These are phyloP conservation scores for Nevesoporus exiguus DNA, from an alignment of 768 basidiomycete genomes.

Conservation along the genomic window DNA sequence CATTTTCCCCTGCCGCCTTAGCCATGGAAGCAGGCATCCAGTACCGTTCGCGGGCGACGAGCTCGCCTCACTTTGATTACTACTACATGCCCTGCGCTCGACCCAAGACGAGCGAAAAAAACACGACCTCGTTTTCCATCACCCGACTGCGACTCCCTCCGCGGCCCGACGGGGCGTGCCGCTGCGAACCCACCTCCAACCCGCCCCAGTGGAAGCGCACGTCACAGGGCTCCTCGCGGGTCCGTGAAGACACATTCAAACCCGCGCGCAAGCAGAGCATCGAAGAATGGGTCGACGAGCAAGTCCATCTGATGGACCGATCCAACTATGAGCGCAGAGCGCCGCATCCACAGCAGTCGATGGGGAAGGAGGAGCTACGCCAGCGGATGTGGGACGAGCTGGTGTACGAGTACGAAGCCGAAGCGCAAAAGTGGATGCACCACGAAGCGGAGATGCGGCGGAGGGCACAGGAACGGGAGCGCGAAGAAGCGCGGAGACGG, in stretches of 20 bases:
- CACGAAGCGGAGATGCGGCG: slow-evolving; percentile 46
- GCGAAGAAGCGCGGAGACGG: slow-evolving; percentile 40
- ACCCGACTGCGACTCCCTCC: slow-evolving; percentile 22
- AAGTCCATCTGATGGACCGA: slow-evolving; percentile 38
- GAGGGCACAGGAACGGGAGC: slow-evolving; percentile 44
- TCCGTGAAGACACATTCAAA: slow-evolving; percentile 46
- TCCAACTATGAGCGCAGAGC: slow-evolving; percentile 26
- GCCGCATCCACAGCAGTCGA: slow-evolving; percentile 10
- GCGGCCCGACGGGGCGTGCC: slow-evolving; percentile 15
- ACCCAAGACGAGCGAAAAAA: slow-evolving; percentile 22
- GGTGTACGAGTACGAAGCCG: slow-evolving; percentile 48
- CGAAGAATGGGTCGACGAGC: slow-evolving; percentile 63
- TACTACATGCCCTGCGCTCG: slow-evolving; percentile 14
- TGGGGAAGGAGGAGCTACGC: slow-evolving; percentile 30
- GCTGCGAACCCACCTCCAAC: slow-evolving; percentile 13
- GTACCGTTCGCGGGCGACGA: slow-evolving; percentile 25
- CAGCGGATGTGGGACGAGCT: slow-evolving; percentile 51
- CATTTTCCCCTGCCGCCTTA: slow-evolving; percentile 10
- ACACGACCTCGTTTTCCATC: slow-evolving; percentile 8
- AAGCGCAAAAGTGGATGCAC: slow-evolving; percentile 52
- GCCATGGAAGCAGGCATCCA: slow-evolving; percentile 31
- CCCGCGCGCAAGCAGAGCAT: slow-evolving; percentile 48
- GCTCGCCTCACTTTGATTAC: slow-evolving; percentile 19
- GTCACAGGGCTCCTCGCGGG: slow-evolving; percentile 36
- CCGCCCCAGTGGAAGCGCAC: slow-evolving; percentile 29